Percentiles rank a stretch among this genome's conserved stretches.
Conservation (phyloP, 805 yeast species). For the Tetrapisispora taiwanensis region DNA sequence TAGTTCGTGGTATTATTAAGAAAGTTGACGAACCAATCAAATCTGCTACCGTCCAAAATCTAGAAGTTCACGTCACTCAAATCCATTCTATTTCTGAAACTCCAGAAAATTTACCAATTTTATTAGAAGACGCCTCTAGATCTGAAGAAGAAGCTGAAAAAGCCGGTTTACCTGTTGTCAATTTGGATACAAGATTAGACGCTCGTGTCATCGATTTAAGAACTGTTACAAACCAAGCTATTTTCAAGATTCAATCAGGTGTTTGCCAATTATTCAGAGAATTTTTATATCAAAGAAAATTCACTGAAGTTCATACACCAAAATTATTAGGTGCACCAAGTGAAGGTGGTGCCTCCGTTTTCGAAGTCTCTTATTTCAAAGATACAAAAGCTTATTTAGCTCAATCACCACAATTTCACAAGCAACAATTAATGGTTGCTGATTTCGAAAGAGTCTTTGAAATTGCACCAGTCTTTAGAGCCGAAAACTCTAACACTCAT, state of each 20-base stretch:
- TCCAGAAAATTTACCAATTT: slow-evolving; percentile 84
- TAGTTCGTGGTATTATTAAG: slow-evolving; percentile 75
- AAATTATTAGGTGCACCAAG: slow-evolving; percentile 91
- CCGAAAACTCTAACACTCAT: slow-evolving; percentile 97
- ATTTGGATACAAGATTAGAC: slow-evolving; percentile 92
- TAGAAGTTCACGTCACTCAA: slow-evolving; percentile 70
- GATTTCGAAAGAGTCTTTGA: slow-evolving; percentile 96
- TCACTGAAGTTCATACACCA: slow-evolving; percentile 93
- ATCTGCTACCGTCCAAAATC: slow-evolving; percentile 84
- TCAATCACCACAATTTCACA: slow-evolving; percentile 96
- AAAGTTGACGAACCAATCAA: slow-evolving; percentile 82
- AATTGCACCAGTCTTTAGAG: slow-evolving; percentile 96
- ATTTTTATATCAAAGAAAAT: slow-evolving; percentile 55
- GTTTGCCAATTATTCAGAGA: slow-evolving; percentile 85
- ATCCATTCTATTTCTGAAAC: slow-evolving; percentile 75
- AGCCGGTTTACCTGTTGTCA: slow-evolving; percentile 83
- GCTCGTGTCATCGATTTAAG: slow-evolving; percentile 92
- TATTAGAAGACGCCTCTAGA: slow-evolving; percentile 94
- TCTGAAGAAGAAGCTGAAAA: slow-evolving; percentile 91
- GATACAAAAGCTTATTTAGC: slow-evolving; percentile 79
- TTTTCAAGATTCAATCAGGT: slow-evolving; percentile 87
- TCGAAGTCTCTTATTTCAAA: slow-evolving; percentile 88
- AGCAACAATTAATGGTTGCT: slow-evolving; percentile 95
- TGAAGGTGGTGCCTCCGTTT: slow-evolving; percentile 97
- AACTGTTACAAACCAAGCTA: slow-evolving; percentile 95